Percentiles rank a stretch among this genome's conserved stretches.
Evolutionary conservation across 495 filamentous ascomycete genomes (phyloP).

Genomic region (Friedmanniomyces simplex): DNA sequence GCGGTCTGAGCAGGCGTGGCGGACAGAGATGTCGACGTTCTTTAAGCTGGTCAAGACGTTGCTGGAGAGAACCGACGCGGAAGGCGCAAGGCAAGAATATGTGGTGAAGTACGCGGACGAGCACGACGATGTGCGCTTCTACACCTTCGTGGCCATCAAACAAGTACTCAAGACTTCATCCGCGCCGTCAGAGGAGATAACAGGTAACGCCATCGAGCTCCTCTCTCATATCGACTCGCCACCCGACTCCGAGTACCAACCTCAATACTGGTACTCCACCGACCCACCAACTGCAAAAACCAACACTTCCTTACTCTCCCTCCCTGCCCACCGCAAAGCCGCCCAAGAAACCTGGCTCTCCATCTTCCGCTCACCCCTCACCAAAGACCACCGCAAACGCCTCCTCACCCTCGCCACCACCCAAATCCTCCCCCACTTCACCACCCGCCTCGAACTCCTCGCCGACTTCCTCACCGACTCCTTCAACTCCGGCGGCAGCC

Average conservation of each 20-base stretch:
- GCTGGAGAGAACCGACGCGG: conserved; percentile 44
- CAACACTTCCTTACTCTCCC: conserved; percentile 39
- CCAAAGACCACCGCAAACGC: conserved; percentile 64
- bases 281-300: conserved; percentile 34
- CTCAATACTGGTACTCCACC: conserved; percentile 46
- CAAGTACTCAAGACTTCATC: conserved; percentile 5
- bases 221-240: conserved; percentile 55
- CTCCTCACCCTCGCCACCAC: conserved; percentile 62
- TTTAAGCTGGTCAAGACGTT: conserved; percentile 50
- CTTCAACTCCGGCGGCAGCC: conserved; percentile 75
- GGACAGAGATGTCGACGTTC: conserved; percentile 44
- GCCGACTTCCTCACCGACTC: conserved; percentile 96
- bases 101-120: conserved; percentile 62
- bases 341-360: conserved; percentile 80
- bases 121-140: conserved; percentile 77
- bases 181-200: neutral
- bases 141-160: conserved; percentile 59
- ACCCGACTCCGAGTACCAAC: conserved; percentile 47
- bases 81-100: conserved; percentile 57
- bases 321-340: conserved; percentile 50
- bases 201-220: conserved; percentile 31
- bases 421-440: conserved; percentile 77
- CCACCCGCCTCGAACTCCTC: conserved; percentile 64
- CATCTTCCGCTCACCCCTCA: conserved; percentile 56
- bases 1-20: conserved; percentile 55